Conservation (phyloP, 768 basidiomycete species). For the Tylopilus sp. region DNA sequence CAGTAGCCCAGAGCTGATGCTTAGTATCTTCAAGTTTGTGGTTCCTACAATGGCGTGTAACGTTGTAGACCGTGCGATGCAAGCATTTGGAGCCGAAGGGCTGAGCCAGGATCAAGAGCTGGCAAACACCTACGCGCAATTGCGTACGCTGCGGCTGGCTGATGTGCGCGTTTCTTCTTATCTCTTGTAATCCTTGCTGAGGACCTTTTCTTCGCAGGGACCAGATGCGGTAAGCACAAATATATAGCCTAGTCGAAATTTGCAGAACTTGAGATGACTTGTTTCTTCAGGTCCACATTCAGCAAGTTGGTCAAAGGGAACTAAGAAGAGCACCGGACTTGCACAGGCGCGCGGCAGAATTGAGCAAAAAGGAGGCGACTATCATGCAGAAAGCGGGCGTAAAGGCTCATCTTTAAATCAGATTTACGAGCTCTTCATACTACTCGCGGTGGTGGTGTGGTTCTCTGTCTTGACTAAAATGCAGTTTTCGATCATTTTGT, state of each 20-base stretch:
- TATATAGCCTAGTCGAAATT: neutral
- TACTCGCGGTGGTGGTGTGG: too few relatives aligned
- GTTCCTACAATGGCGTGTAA: constrained; percentile 87
- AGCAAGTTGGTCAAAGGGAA: constrained; percentile 91
- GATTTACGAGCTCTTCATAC: neutral
- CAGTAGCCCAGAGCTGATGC: neutral
- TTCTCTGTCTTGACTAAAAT: too few relatives aligned
- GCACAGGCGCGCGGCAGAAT: constrained; percentile 48
- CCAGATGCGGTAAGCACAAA: constrained; percentile 63
- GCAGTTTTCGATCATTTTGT: too few relatives aligned
- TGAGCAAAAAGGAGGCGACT: constrained; percentile 58
- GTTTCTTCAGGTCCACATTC: constrained; percentile 77
- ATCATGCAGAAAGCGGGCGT: constrained; percentile 59
- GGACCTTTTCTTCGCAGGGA: constrained; percentile 42
- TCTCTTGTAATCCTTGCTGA: constrained; percentile 5
- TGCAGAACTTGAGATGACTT: neutral
- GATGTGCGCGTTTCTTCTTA: constrained; percentile 51
- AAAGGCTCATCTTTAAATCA: constrained; percentile 49
- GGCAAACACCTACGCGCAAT: constrained; percentile 68
- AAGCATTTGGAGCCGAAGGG: constrained; percentile 95
- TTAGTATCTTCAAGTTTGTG: constrained; percentile 63
- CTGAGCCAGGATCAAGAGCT: constrained; percentile 86
- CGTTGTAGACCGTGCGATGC: constrained; percentile 94
- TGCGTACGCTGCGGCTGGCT: constrained; percentile 86
- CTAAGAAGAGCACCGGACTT: constrained; percentile 71